Evolutionary conservation across 345 rosid species (phyloP), one percentile per base, ranked within the genome.

Genomic region (Sisymbrium altissimum): DNA sequence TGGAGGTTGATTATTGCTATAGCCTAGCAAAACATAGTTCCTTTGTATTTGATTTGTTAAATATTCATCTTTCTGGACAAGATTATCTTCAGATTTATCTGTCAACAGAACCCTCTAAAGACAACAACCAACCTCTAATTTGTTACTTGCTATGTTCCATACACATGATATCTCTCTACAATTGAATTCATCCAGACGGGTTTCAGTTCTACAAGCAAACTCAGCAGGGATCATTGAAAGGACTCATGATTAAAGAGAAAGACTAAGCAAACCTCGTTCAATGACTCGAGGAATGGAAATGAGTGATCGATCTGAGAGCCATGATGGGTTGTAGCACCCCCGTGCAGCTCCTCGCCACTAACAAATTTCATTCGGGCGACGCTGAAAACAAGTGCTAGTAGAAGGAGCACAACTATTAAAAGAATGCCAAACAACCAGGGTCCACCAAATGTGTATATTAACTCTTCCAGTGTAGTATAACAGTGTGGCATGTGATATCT

Each of bases 401-500:
- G 83, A 66, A 90, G 75, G 58, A 93, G 97, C 60, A 90, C 83
- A 76, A 86, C 83, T 70, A 93, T 73, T 30, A 93, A 85, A 68
- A 87, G 84, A 65, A 93, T 71, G 48, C 96, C 87, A 71, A 93
- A 93, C 57, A 80, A 64, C 98, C 97, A 93, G 15, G 98, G 98
- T 30, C 98, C 97, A 62, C 98, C 98, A 85, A 93, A 93, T 66
- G 98, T 89, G 84, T 93, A 86, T 38, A 93, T 84, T 69, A 93
- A 74, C 83, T 93, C 98, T 77, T 93, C 98, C 63, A 93, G 86
- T 39, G 93, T 81, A 8, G 98, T 93, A 68, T 89, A 89, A 82
- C 98, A 93, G 75, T 87, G 82, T 60, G 98, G 98, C 96, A 90
- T 84, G 81, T 83, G 98, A 73, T 84, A 93, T 87, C 96, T 85